These are phyloP conservation scores for Pterocarpus macrocarpus DNA, from an alignment of 306 rosid genomes.

Conservation along the genomic window DNA sequence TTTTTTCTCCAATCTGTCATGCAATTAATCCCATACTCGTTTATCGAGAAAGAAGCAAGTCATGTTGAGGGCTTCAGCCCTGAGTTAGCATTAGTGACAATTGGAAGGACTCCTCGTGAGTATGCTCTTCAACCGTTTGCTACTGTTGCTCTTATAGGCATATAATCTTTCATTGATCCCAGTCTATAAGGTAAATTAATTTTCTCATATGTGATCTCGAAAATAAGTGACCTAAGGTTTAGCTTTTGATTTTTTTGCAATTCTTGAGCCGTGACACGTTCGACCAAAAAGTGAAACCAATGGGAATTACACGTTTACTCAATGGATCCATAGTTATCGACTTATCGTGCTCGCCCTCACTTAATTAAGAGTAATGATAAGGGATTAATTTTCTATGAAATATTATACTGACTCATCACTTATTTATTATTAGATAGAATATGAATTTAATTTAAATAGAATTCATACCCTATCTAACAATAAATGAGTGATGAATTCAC, in stretches of 20 bases:
- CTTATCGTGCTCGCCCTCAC: constrained; percentile 87
- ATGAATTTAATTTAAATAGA: no score
- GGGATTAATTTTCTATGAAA: no score
- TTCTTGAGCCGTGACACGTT: constrained; percentile 51
- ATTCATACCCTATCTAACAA: no score
- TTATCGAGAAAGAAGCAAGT: constrained; percentile 98
- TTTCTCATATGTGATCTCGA: constrained; percentile 33
- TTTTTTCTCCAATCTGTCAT: constrained; percentile 24
- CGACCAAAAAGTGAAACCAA: constrained; percentile 94
- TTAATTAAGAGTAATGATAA: not conserved
- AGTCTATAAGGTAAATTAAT: constrained; percentile 25
- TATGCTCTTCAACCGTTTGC: constrained; percentile 27
- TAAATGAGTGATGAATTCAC: no score
- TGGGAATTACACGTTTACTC: constrained; percentile 96
- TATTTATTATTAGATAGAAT: no score
- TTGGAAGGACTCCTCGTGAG: constrained; percentile 94
- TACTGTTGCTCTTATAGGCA: not conserved
- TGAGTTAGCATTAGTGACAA: constrained; percentile 88
- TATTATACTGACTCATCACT: no score
- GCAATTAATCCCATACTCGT: constrained; percentile 95
- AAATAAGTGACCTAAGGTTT: constrained; percentile 68
- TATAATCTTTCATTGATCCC: not conserved
- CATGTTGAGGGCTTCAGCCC: constrained; percentile 91
- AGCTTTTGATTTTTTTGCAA: constrained; percentile 62
- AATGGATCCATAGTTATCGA: constrained; percentile 75